These are phyloP conservation scores for Groenewaldozyma tartarivorans DNA, from an alignment of 805 yeast genomes.

Conservation along the genomic window DNA sequence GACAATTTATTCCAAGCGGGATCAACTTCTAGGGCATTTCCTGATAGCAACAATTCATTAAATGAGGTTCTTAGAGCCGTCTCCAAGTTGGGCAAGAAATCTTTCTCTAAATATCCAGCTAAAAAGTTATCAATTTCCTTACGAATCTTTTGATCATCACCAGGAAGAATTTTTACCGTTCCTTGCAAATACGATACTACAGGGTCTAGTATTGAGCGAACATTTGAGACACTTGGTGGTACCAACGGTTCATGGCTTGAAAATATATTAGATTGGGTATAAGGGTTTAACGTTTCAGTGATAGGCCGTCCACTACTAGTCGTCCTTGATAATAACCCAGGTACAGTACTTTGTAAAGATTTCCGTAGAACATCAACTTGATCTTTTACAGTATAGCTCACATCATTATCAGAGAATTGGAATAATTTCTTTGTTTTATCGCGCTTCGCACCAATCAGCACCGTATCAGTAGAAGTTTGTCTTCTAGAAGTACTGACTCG, in stretches of 20 bases:
- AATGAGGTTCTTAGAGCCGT: constrained; percentile 46
- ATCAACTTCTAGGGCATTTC: constrained; percentile 31
- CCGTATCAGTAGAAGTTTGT: constrained; percentile 2
- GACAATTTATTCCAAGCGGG: constrained; percentile 21
- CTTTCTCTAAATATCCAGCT: constrained; percentile 50
- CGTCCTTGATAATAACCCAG: constrained; percentile 44
- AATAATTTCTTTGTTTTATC: constrained; percentile 13
- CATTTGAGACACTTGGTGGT: constrained; percentile 64
- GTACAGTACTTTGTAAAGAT: constrained; percentile 54
- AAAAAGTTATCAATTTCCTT: constrained; percentile 33
- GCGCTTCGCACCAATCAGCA: constrained; percentile 1
- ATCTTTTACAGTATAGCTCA: constrained; percentile 15
- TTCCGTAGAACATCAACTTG: constrained; percentile 33
- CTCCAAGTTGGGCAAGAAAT: constrained; percentile 57
- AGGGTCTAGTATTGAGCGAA: constrained; percentile 69
- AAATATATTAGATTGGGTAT: constrained; percentile 42
- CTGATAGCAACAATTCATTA: constrained; percentile 34
- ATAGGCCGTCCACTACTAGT: constrained; percentile 20
- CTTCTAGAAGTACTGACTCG: constrained; percentile 5
- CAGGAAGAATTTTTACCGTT: constrained; percentile 34
- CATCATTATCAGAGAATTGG: constrained; percentile 22
- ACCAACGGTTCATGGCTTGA: constrained; percentile 56
- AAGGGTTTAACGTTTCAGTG: constrained; percentile 20
- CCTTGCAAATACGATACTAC: constrained; percentile 61
- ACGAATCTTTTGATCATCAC: constrained; percentile 17